Evolutionary conservation across 2,329 filamentous ascomycete genomes (phyloP).

Genomic region (Beauveria scarabaeidicola): DNA sequence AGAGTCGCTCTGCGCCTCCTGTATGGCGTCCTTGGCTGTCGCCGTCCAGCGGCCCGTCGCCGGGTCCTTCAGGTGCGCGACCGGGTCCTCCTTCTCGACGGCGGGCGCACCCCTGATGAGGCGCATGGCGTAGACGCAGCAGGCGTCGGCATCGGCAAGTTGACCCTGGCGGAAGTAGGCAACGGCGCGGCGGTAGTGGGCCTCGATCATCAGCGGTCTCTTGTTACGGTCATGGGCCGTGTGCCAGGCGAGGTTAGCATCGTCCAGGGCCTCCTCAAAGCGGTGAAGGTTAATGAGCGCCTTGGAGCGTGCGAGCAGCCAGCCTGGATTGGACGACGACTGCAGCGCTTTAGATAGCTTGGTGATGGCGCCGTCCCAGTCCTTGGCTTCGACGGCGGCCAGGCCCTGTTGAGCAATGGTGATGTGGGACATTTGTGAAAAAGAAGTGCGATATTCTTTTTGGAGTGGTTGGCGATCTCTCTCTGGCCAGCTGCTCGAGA

Average conservation of each 20-base stretch:
- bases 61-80: constrained; percentile 26
- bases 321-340: constrained; percentile 59
- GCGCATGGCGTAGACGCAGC: constrained; percentile 52
- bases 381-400: constrained; percentile 49
- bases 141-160: constrained; percentile 66
- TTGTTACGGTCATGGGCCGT: constrained; percentile 59
- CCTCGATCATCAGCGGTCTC: constrained; percentile 67
- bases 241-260: constrained; percentile 59
- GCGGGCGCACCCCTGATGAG: constrained; percentile 26
- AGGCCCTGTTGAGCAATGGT: constrained; percentile 53
- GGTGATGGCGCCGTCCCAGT: constrained; percentile 60
- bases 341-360: constrained; percentile 61
- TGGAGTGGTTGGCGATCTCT: not conserved
- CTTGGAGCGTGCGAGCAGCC: constrained; percentile 75
- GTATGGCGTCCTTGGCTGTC: constrained; percentile 23
- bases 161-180: constrained; percentile 60
- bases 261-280: constrained; percentile 55
- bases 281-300: constrained; percentile 60
- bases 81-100: constrained; percentile 25
- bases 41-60: constrained; percentile 39
- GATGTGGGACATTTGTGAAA: constrained; percentile 39
- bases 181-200: constrained; percentile 72
- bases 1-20: constrained; percentile 23
- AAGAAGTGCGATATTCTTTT: not conserved
- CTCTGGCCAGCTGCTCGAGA: no score